Evolutionary conservation across 495 filamentous ascomycete species (phyloP).

Genomic region (Penicillium soppii): DNA sequence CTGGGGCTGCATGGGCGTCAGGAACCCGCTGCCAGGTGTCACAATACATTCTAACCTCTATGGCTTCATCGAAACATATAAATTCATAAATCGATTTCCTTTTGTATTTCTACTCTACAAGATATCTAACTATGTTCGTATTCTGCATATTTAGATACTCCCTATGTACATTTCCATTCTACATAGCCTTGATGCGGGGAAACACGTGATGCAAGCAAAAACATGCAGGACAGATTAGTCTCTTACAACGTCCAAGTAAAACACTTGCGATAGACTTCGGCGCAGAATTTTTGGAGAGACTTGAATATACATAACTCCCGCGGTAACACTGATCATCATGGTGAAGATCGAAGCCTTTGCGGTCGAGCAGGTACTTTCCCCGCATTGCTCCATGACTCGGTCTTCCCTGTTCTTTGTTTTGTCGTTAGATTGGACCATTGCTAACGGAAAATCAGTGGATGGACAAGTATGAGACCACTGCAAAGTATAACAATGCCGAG

Average conservation of each 20-base stretch:
- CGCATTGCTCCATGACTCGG: conserved; percentile 15
- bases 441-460: conserved; percentile 66
- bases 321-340: conserved; percentile 41
- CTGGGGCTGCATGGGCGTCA: conserved; percentile 12
- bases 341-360: conserved; percentile 70
- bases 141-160: no score
- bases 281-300: not conserved
- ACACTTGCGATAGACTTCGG: no score
- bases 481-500: conserved; percentile 81
- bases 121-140: no score
- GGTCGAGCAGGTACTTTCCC: conserved; percentile 66
- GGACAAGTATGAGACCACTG: conserved; percentile 74
- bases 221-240: no score
- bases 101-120: no score
- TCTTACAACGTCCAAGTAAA: no score
- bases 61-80: no score
- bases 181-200: conserved; percentile 1
- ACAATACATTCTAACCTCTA: no score
- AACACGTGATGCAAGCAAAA: conserved; percentile 4
- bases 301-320: not conserved
- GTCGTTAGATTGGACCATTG: not conserved
- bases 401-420: not conserved
- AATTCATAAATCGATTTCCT: no score
- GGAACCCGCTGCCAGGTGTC: conserved; percentile 11
- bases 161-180: not conserved